Evolutionary conservation across 2,329 filamentous ascomycete species (phyloP).

Genomic region (Colletotrichum sp.): DNA sequence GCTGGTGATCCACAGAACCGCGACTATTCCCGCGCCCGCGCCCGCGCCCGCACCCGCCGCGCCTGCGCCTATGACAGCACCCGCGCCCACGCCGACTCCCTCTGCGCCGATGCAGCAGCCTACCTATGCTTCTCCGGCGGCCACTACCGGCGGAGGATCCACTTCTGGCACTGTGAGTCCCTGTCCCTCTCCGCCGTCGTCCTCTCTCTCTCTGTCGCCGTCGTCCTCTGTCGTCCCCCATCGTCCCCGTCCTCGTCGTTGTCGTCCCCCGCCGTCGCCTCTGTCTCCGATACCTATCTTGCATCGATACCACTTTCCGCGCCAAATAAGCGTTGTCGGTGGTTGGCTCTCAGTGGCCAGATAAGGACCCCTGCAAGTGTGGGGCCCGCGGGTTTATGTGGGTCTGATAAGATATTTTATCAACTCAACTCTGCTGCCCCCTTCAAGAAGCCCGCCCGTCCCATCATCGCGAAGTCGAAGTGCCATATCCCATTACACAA

Average conservation of each 20-base stretch:
- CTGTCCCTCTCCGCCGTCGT: background rate
- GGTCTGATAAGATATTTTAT: background rate
- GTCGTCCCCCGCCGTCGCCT: background rate
- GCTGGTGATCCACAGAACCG: conserved; percentile 7
- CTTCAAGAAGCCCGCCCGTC: background rate
- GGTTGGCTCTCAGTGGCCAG: background rate
- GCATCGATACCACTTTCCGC: background rate
- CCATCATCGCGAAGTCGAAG: background rate
- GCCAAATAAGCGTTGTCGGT: background rate
- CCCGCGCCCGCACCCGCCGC: conserved; percentile 10
- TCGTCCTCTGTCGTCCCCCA: background rate
- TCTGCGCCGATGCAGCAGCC: background rate
- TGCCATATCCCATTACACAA: background rate
- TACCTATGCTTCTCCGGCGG: conserved; percentile 9
- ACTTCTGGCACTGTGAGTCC: conserved; percentile 8
- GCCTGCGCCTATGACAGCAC: background rate
- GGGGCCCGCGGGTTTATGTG: background rate
- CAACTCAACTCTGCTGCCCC: background rate
- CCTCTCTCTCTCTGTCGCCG: background rate
- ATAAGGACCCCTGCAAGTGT: background rate
- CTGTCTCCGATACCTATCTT: background rate
- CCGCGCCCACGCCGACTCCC: background rate
- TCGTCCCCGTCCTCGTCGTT: background rate
- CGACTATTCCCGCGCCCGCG: conserved; percentile 9
- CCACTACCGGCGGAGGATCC: conserved; percentile 3